Evolutionary conservation across 352 stramenopile genomes (phyloP), one percentile per base, ranked within the genome.

Genomic region (Phytophthora citrophthora): DNA sequence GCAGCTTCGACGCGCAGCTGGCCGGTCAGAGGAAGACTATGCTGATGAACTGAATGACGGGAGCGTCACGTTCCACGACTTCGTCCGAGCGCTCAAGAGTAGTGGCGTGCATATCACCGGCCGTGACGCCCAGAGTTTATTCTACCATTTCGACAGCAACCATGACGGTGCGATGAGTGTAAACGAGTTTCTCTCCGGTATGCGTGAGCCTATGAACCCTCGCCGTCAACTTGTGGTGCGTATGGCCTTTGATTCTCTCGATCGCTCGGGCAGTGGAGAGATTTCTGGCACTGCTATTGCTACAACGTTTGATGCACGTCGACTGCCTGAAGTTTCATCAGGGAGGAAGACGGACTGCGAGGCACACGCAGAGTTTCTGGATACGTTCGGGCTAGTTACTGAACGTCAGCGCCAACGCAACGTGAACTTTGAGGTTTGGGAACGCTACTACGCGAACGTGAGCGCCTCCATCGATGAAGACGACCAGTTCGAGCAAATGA

Each of bases 401-500:
- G 79, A 79, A 32, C 53, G 64, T 15, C 43, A 69, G 13, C 73
- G 81, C n/a, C 68, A 94, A 20, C 81, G 85, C 52, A 82, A 77
- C 31, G 54, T 94, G 34, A 77, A 66, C 18, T 81, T 84, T 18
- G 75, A 85, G 13, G 75, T 86, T 11, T 94, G 83, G 83, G 78
- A 81, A 34, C 76, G 87, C 20, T 98, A 97, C 73, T 98, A 98
- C 72, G 68, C 76, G 4, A 97, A 97, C 62, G 74, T 98, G 24
- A 94, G 84, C 27, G 86, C 86, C 16, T 79, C 68, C 32, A 94
- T 98, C 54, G 89, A 97, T 47, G 83, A 95, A 70, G 93, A 98
- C 63, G 89, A 97, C 34, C 97, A 97, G 59, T 98, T 97, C 59
- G 90, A 97, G 73, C 70, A 94, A 43, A 95, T 98, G 86, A 91